Conservation (phyloP, 495 filamentous ascomycete genomes). For the Gamarada debralockiae region DNA sequence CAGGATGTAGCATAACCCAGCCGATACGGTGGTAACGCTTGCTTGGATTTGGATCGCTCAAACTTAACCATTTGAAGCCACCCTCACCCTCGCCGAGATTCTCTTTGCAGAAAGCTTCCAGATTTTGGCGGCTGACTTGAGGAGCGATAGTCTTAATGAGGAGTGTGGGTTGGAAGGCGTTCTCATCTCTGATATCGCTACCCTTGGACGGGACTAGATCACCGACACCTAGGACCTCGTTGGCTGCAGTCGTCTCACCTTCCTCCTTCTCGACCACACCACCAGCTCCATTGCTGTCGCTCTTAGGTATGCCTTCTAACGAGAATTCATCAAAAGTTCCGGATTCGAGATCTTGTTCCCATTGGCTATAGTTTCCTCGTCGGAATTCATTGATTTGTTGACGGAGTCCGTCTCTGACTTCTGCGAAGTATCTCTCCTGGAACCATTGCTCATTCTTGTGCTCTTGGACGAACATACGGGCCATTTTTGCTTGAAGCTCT, state of each 20-base stretch:
- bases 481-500: constrained; percentile 88
- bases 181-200: constrained; percentile 80
- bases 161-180: constrained; percentile 78
- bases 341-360: constrained; percentile 75
- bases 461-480: constrained; percentile 77
- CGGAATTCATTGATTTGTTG: constrained; percentile 70
- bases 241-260: constrained; percentile 82
- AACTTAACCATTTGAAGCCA: constrained; percentile 85
- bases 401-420: constrained; percentile 66
- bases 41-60: constrained; percentile 93
- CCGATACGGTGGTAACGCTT: constrained; percentile 98
- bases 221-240: constrained; percentile 87
- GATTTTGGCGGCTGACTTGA: constrained; percentile 88
- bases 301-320: constrained; percentile 92
- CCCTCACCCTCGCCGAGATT: constrained; percentile 82
- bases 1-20: constrained; percentile 92
- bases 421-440: constrained; percentile 86
- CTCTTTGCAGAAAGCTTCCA: constrained; percentile 89
- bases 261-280: constrained; percentile 92
- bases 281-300: constrained; percentile 81
- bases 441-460: constrained; percentile 98
- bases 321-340: constrained; percentile 93
- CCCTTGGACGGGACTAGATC: constrained; percentile 78
- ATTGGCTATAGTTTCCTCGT: constrained; percentile 69
- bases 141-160: constrained; percentile 98